Evolutionary conservation across 306 rosid species (phyloP).

Genomic region (Citrullus colocynthis): DNA sequence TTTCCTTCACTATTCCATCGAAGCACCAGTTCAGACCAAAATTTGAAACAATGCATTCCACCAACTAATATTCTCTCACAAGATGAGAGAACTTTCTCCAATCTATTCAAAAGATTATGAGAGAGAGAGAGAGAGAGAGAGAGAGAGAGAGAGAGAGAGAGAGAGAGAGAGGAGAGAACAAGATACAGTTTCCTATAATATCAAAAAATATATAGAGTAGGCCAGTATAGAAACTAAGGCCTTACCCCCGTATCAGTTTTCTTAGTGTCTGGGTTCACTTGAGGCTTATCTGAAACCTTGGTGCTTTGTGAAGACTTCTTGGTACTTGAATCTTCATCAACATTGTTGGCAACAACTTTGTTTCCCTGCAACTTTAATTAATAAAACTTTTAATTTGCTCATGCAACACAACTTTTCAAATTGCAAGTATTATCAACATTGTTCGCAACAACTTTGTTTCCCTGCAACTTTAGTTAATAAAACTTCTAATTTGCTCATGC

Average conservation of each 20-base stretch:
- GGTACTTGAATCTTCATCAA: slow-evolving; percentile 40
- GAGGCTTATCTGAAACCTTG: slow-evolving; percentile 39
- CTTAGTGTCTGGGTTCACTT: slow-evolving; percentile 24
- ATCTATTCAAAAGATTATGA: background rate
- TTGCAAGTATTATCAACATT: background rate
- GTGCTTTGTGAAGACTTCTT: slow-evolving; percentile 40
- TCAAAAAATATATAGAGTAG: background rate
- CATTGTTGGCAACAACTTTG: slow-evolving; percentile 24
- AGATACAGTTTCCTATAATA: background rate
- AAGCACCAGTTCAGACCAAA: background rate
- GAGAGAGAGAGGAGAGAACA: background rate
- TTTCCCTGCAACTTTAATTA: slow-evolving; percentile 24
- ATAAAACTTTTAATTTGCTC: background rate
- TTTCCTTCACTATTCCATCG: background rate
- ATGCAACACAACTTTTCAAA: background rate
- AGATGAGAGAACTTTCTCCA: background rate
- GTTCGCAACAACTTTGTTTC: no score
- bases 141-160: background rate
- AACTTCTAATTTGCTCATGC: no score
- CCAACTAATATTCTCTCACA: background rate
- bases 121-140: no score
- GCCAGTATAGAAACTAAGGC: background rate
- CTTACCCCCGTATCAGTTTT: slow-evolving; percentile 50
- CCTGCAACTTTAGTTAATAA: no score
- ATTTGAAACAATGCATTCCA: background rate